A percentile compares a stretch with the other conserved stretches of the same genome.
These are phyloP conservation scores for Backusella macrospora DNA, from an alignment of 192 early-diverging fungal genomes.

Conservation along the genomic window DNA sequence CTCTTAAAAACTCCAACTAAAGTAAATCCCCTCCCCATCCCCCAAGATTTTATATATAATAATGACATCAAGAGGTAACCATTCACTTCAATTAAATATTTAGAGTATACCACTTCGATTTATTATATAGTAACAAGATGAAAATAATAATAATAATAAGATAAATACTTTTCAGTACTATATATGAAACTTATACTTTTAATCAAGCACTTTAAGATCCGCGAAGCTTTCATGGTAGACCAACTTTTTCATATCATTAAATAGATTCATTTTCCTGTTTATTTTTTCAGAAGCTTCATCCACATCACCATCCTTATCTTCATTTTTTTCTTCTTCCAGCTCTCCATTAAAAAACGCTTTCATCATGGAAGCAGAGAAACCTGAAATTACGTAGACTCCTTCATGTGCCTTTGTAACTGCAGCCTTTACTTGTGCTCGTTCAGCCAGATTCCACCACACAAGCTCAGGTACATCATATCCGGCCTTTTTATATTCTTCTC, in stretches of 20 bases:
- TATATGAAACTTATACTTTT: neutral
- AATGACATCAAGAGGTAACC: too few species aligned
- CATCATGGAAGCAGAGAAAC: slow-evolving; percentile 46
- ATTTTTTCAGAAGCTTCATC: neutral
- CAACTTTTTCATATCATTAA: slow-evolving; percentile 34
- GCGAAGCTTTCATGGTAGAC: slow-evolving; percentile 3
- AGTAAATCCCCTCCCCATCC: too few species aligned
- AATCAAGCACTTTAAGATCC: neutral
- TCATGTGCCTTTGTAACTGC: slow-evolving; percentile 28
- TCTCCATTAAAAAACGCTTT: slow-evolving; percentile 48
- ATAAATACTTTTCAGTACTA: too few species aligned
- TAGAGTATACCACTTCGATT: too few species aligned
- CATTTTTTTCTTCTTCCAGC: too few species aligned
- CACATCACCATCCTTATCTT: neutral
- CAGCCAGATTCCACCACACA: slow-evolving; percentile 50
- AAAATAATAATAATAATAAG: too few species aligned
- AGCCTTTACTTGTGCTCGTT: slow-evolving; percentile 22
- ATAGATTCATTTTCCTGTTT: neutral
- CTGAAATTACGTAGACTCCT: slow-evolving; percentile 43
- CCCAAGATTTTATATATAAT: too few species aligned
- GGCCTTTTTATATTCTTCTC: slow-evolving; percentile 32
- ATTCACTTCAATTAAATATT: too few species aligned
- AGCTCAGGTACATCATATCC: slow-evolving; percentile 53
- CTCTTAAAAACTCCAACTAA: too few species aligned
- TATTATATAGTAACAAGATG: too few species aligned